These are phyloP conservation scores for Penicillium oxalicum DNA, from an alignment of 2,329 filamentous ascomycete genomes.

Conservation along the genomic window DNA sequence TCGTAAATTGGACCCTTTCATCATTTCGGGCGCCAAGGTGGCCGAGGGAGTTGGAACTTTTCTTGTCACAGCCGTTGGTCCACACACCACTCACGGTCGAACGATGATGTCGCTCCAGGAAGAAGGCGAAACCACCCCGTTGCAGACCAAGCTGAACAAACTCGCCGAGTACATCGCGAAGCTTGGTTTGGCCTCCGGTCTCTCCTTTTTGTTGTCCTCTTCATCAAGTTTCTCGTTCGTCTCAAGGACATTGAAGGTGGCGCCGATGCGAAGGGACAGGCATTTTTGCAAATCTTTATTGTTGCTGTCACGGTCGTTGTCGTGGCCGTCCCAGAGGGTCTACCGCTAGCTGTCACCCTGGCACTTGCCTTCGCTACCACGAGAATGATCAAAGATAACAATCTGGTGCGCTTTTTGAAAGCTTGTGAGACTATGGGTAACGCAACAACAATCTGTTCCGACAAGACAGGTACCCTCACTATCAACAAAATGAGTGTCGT, in stretches of 20 bases:
- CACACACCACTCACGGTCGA: constrained; percentile 69
- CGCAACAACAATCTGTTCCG: constrained; percentile 58
- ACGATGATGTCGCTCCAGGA: constrained; percentile 73
- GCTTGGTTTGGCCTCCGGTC: constrained; percentile 63
- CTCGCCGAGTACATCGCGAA: constrained; percentile 77
- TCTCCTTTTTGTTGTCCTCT: constrained; percentile 69
- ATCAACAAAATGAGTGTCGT: constrained; percentile 60
- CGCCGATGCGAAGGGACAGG: constrained; percentile 49
- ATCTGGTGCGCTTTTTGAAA: constrained; percentile 53
- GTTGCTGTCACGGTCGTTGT: constrained; percentile 55
- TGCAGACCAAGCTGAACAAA: constrained; percentile 71
- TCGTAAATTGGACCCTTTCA: constrained; percentile 69
- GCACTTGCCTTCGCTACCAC: constrained; percentile 59
- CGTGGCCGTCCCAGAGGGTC: constrained; percentile 55
- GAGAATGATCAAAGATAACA: constrained; percentile 59
- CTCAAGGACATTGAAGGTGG: constrained; percentile 47
- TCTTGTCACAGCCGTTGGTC: constrained; percentile 66
- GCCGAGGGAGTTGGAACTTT: constrained; percentile 70
- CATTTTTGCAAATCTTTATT: constrained; percentile 55
- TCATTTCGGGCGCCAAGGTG: constrained; percentile 72
- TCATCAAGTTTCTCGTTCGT: constrained; percentile 68
- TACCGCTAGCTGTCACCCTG: constrained; percentile 56
- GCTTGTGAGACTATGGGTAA: constrained; percentile 62
- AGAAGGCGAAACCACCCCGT: constrained; percentile 68
- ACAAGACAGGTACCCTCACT: constrained; percentile 62